These are phyloP conservation scores for Hortaea sp. DNA, from an alignment of 2,329 filamentous ascomycete genomes.

Conservation along the genomic window DNA sequence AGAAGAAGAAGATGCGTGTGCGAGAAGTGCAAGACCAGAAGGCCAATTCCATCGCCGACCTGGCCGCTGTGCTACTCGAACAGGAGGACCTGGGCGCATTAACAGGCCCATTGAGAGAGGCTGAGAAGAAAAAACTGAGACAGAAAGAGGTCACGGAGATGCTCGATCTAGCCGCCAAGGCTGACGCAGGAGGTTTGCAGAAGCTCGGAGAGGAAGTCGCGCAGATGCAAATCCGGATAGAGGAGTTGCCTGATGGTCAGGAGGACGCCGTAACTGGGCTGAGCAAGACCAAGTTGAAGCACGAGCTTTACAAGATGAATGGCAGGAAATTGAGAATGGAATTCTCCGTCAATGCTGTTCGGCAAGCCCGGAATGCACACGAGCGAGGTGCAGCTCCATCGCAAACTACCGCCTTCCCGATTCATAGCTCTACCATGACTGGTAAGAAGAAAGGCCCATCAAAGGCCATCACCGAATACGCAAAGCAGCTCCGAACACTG, in stretches of 20 bases:
- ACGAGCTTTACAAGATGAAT: constrained; percentile 2
- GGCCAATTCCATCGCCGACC: constrained; percentile 51
- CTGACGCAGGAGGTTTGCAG: constrained; percentile 8
- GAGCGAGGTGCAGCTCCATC: neutral
- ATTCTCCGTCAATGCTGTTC: constrained; percentile 10
- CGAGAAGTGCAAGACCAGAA: constrained; percentile 55
- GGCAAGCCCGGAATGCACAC: constrained; percentile 5
- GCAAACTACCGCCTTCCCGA: neutral
- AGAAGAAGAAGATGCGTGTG: constrained; percentile 39
- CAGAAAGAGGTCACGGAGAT: constrained; percentile 12
- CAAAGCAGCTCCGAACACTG: too few relatives aligned
- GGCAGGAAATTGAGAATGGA: constrained; percentile 8
- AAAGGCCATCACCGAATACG: too few relatives aligned
- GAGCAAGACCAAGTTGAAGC: constrained; percentile 4
- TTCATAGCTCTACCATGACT: too few relatives aligned
- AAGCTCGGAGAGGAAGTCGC: constrained; percentile 9
- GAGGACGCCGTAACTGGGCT: constrained; percentile 1
- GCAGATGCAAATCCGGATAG: constrained; percentile 1
- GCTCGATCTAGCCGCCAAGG: constrained; percentile 9
- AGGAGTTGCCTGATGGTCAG: constrained; percentile 3
- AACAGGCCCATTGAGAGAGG: constrained; percentile 15
- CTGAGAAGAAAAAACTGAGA: constrained; percentile 3
- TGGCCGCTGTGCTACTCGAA: constrained; percentile 45
- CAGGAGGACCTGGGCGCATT: constrained; percentile 31
- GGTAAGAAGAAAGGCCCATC: too few relatives aligned